These are phyloP conservation scores for Yamadazyma pseudoaaseri DNA, from an alignment of 1,139 yeast genomes.

Conservation along the genomic window DNA sequence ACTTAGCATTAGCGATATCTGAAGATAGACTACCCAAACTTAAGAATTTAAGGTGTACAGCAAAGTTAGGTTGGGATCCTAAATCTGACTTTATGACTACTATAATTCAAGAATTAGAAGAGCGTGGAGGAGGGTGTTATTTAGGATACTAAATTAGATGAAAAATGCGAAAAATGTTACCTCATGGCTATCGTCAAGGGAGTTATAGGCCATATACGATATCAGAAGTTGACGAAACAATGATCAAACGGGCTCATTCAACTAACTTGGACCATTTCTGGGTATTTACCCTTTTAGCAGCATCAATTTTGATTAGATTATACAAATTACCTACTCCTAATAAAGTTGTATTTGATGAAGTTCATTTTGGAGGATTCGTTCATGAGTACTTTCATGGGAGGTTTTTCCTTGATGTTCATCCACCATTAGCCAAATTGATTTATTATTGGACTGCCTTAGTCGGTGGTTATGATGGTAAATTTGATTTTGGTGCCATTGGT, in stretches of 20 bases:
- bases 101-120: slow-evolving; percentile 39
- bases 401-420: slow-evolving; percentile 60
- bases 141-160: slow-evolving; percentile 30
- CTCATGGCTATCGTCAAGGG: slow-evolving; percentile 23
- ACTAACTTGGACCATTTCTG: slow-evolving; percentile 21
- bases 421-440: slow-evolving; percentile 57
- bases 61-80: slow-evolving; percentile 87
- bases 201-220: slow-evolving; percentile 15
- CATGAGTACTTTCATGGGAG: slow-evolving; percentile 57
- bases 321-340: slow-evolving; percentile 63
- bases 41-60: slow-evolving; percentile 62
- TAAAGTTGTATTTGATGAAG: slow-evolving; percentile 92
- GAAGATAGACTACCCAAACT: slow-evolving; percentile 75
- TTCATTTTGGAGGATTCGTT: slow-evolving; percentile 47
- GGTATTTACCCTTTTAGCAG: slow-evolving; percentile 20
- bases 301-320: slow-evolving; percentile 40
- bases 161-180: slow-evolving; percentile 9
- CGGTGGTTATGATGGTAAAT: slow-evolving; percentile 47
- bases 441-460: slow-evolving; percentile 42
- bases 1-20: slow-evolving; percentile 77
- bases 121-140: slow-evolving; percentile 43
- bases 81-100: slow-evolving; percentile 60
- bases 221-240: slow-evolving; percentile 7
- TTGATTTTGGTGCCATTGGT: slow-evolving; percentile 32
- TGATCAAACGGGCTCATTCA: slow-evolving; percentile 5